Evolutionary conservation across 106 monocot genomes (phyloP), one percentile per base, ranked within the genome.

Genomic region (Hemerocallis citrina): DNA sequence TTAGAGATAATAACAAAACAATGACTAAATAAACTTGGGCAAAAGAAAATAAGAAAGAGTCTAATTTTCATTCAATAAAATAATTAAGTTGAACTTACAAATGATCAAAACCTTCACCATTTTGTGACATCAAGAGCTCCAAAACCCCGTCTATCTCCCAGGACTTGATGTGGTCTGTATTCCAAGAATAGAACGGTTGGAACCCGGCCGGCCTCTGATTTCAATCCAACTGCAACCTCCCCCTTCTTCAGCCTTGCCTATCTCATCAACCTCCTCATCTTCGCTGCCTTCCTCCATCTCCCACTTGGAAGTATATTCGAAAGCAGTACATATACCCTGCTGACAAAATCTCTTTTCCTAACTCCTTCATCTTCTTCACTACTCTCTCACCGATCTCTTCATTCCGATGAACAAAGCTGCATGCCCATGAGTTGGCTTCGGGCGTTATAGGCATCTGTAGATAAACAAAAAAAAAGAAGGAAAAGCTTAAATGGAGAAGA

Each of bases 221-320:
- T 66, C 67, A 68, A 84, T 64, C 74, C 62, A 68, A 30, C 79
- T 75, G 27, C 70, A 74, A 5, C 83, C 83, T 67, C 55, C 72
- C 45, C 57, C 52, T 79, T 75, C 52, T 69, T 79, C 19, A 72
- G 6, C 34, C 72, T 68, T 30, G 54, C 34, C 25, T 60, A 45
- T 2, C 65, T 66, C 79, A n/a, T n/a, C n/a, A n/a, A n/a, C n/a
- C n/a, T n/a, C n/a, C n/a, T n/a, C n/a, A n/a, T n/a, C n/a, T n/a
- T 65, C 22, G 72, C 72, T 20, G 52, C 75, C 68, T 79, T 72
- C 30, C 64, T 69, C 84, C 79, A 79, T 61, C 65, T 75, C 28
- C 72, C 69, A 29, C 34, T 54, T 21, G 71, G 65, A 17, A 75
- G 73, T 27, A 75, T 64, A 38, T 69, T 75, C 1, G 79, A 72